Conservation (phyloP, 306 rosid species). For the Ammopiptanthus mongolicus region DNA sequence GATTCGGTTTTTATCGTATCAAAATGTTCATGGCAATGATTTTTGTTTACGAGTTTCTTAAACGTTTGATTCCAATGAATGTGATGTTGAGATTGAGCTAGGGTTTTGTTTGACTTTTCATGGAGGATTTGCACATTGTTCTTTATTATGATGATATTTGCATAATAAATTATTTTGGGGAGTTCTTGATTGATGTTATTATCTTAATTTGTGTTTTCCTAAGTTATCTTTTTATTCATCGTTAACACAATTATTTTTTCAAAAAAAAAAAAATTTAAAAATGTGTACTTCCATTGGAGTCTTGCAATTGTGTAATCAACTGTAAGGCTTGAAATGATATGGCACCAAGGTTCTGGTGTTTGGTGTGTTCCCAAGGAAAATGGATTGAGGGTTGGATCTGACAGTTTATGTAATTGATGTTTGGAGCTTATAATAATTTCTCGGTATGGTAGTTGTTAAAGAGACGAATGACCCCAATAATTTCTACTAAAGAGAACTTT, state of each 20-base stretch:
- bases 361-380: too few relatives aligned
- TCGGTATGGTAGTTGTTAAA: too few relatives aligned
- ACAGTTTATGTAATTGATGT: too few relatives aligned
- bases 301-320: too few relatives aligned
- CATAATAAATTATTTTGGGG: neutral
- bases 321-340: too few relatives aligned
- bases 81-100: too few relatives aligned
- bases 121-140: neutral
- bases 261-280: neutral
- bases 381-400: neutral
- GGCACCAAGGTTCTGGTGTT: too few relatives aligned
- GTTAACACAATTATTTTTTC: neutral
- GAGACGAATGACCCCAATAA: too few relatives aligned
- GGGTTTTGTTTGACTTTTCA: too few relatives aligned
- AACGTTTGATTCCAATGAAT: neutral
- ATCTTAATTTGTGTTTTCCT: neutral
- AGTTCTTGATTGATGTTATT: neutral
- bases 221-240: neutral
- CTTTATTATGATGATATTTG: neutral
- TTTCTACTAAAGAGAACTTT: too few relatives aligned
- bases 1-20: neutral
- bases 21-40: neutral
- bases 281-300: too few relatives aligned
- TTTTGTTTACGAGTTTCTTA: neutral
- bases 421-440: neutral